These are phyloP conservation scores for Colletotrichum chrysophilum DNA, from an alignment of 2,329 filamentous ascomycete species.

Conservation along the genomic window DNA sequence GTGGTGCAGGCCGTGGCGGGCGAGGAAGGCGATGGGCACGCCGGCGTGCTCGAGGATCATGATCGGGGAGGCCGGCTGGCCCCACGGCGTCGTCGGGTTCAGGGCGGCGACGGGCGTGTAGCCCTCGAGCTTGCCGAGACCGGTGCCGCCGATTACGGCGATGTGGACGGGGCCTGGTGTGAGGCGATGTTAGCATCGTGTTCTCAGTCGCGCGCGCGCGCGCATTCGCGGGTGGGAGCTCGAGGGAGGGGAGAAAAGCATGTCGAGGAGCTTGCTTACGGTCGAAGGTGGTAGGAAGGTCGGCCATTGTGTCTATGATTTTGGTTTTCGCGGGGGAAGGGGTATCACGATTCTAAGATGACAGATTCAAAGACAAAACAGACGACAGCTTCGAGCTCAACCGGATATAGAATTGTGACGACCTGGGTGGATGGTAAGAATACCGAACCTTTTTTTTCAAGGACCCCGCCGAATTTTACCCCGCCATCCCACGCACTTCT, in stretches of 20 bases:
- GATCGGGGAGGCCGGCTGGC: conserved; percentile 76
- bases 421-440: background rate
- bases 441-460: conserved; percentile 1
- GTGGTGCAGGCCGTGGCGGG: conserved; percentile 89
- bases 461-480: conserved; percentile 18
- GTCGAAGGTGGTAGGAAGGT: conserved; percentile 63
- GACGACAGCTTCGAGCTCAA: background rate
- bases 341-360: background rate
- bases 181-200: background rate
- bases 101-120: conserved; percentile 85
- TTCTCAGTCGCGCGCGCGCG: background rate
- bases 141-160: conserved; percentile 92
- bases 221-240: background rate
- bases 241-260: background rate
- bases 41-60: conserved; percentile 87
- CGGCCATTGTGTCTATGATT: conserved; percentile 44
- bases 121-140: conserved; percentile 83
- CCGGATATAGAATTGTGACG: background rate
- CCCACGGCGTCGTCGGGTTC: conserved; percentile 86
- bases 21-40: conserved; percentile 87
- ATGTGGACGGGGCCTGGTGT: conserved; percentile 73
- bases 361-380: background rate
- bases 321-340: background rate
- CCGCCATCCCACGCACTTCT: conserved; percentile 19
- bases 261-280: conserved; percentile 45